Evolutionary conservation across 768 basidiomycete species (phyloP).

Genomic region (Phaffia tasmanica): DNA sequence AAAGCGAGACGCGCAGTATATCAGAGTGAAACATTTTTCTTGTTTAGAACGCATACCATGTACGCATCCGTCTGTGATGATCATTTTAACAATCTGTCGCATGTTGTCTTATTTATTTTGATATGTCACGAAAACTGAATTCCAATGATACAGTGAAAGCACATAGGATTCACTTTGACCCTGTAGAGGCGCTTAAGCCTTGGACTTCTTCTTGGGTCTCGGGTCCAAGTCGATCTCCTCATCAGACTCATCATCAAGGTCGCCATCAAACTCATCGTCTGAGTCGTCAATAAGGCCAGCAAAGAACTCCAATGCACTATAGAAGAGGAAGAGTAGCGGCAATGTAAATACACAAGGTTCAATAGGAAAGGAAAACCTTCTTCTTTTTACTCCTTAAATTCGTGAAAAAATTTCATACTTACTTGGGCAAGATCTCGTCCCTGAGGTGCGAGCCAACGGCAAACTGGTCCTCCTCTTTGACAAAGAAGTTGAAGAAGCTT

Average conservation of each 20-base stretch:
- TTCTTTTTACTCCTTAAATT: background rate
- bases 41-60: too few relatives aligned
- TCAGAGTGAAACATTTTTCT: too few relatives aligned
- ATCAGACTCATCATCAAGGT: constrained; percentile 17
- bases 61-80: too few relatives aligned
- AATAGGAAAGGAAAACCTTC: background rate
- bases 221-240: constrained; percentile 15
- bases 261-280: constrained; percentile 18
- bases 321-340: background rate
- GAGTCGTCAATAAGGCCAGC: constrained; percentile 19
- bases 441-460: constrained; percentile 14
- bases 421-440: constrained; percentile 20
- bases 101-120: too few relatives aligned
- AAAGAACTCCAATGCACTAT: constrained; percentile 20
- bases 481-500: constrained; percentile 24
- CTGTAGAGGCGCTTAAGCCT: constrained; percentile 1
- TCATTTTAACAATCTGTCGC: too few relatives aligned
- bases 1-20: too few relatives aligned
- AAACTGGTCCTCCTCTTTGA: constrained; percentile 16
- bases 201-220: constrained; percentile 24
- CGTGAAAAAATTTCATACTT: background rate
- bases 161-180: too few relatives aligned
- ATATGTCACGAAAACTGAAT: too few relatives aligned
- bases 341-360: background rate
- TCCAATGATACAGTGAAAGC: too few relatives aligned